Percentiles rank a stretch among this genome's conserved stretches.
Conservation (phyloP, 2,329 filamentous ascomycete species). For the Verticillium albo-atrum region DNA sequence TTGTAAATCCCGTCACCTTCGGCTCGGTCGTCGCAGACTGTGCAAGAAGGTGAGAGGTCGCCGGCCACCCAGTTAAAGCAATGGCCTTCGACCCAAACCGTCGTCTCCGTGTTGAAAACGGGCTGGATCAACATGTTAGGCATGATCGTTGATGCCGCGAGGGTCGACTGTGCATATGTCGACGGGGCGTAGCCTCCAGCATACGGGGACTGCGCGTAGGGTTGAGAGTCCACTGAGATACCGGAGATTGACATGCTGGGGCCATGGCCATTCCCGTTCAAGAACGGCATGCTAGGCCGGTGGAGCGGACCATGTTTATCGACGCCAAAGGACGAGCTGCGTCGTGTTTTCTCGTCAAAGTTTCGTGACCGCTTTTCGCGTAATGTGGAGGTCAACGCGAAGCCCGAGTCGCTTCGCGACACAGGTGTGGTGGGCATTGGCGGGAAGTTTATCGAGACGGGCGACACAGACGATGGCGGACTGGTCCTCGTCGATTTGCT, state of each 20-base stretch:
- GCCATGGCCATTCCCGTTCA: slow-evolving; percentile 60
- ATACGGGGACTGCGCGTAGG: slow-evolving; percentile 64
- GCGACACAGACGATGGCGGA: slow-evolving; percentile 65
- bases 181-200: slow-evolving; percentile 71
- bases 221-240: slow-evolving; percentile 55
- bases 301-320: slow-evolving; percentile 65
- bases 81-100: slow-evolving; percentile 80
- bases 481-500: slow-evolving; percentile 60
- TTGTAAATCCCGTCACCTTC: slow-evolving; percentile 70
- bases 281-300: slow-evolving; percentile 69
- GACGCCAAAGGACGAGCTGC: slow-evolving; percentile 89
- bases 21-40: slow-evolving; percentile 71
- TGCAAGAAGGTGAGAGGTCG: slow-evolving; percentile 60
- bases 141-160: slow-evolving; percentile 84
- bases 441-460: slow-evolving; percentile 73
- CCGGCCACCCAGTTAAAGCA: slow-evolving; percentile 63
- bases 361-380: slow-evolving; percentile 93
- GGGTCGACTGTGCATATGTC: slow-evolving; percentile 79
- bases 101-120: slow-evolving; percentile 73
- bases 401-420: slow-evolving; percentile 90
- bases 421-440: slow-evolving; percentile 70
- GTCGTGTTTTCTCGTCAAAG: slow-evolving; percentile 75
- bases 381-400: slow-evolving; percentile 77
- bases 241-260: slow-evolving; percentile 56
- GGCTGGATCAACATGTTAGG: slow-evolving; percentile 77